phyloP scores from a whole-genome alignment of 1,284 basidiomycete genomes.

The Leccinum subatratum region DNA sequence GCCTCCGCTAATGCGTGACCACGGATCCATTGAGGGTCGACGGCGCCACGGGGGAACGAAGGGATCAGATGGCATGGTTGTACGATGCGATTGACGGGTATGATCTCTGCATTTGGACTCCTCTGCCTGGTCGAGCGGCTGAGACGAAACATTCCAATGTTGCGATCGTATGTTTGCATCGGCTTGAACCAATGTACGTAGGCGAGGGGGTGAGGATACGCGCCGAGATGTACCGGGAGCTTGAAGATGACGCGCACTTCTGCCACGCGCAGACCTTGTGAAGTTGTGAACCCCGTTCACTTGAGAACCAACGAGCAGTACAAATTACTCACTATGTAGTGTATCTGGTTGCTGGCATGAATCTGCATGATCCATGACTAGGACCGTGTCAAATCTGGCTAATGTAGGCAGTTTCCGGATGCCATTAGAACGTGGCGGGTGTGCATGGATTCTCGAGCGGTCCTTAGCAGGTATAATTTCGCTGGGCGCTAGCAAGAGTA shows the following conservation, averaged over 20 bases:
- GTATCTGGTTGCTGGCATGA: not conserved
- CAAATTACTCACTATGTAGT: not conserved
- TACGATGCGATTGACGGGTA: not conserved
- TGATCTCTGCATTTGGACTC: not conserved
- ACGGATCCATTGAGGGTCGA: not conserved
- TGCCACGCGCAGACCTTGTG: not conserved
- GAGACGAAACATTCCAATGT: not conserved
- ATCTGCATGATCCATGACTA: not conserved
- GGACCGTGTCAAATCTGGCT: not conserved
- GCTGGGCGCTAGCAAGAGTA: not conserved
- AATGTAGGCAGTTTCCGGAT: not conserved
- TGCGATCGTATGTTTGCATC: not conserved
- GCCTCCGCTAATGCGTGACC: not conserved
- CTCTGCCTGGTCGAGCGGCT: not conserved
- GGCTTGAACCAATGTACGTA: not conserved
- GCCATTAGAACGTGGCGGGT: not conserved
- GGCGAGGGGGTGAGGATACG: not conserved
- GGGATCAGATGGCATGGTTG: not conserved
- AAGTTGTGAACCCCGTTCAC: not conserved
- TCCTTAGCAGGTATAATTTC: not conserved
- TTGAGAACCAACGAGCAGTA: not conserved
- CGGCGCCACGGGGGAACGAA: not conserved
- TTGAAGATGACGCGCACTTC: not conserved
- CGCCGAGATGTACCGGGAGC: not conserved
- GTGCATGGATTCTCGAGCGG: not conserved